A percentile compares a stretch with the other conserved stretches of the same genome.
Conservation (phyloP, 768 basidiomycete genomes). For the Termitomyces sp. region DNA sequence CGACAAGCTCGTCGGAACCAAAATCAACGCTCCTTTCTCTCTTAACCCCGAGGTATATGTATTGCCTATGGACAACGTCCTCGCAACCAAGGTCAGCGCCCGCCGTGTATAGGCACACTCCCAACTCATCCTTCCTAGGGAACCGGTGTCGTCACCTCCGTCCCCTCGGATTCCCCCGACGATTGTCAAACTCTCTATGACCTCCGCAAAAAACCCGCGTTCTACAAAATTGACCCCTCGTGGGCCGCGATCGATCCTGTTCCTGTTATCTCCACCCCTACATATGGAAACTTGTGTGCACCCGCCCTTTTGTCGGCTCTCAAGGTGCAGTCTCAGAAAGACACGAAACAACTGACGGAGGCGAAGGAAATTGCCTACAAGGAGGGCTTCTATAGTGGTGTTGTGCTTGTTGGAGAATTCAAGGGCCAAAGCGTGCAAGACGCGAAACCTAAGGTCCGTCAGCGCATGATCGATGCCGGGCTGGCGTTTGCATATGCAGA, state of each 20-base stretch:
- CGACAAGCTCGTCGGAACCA: slow-evolving; percentile 76
- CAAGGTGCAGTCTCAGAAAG: slow-evolving; percentile 95
- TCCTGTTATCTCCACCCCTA: slow-evolving; percentile 81
- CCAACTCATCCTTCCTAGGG: slow-evolving; percentile 41
- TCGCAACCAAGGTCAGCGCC: slow-evolving; percentile 75
- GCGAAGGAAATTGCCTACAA: slow-evolving; percentile 98
- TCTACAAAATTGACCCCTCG: slow-evolving; percentile 87
- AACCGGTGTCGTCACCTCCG: slow-evolving; percentile 96
- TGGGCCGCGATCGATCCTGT: slow-evolving; percentile 86
- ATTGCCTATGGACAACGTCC: slow-evolving; percentile 97
- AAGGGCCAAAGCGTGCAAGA: slow-evolving; percentile 86
- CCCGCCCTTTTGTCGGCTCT: slow-evolving; percentile 77
- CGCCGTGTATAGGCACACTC: not conserved
- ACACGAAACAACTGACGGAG: slow-evolving; percentile 86
- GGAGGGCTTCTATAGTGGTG: slow-evolving; percentile 95
- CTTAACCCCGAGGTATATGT: slow-evolving; percentile 87
- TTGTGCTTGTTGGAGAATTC: slow-evolving; percentile 88
- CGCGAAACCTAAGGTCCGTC: slow-evolving; percentile 85
- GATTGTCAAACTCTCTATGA: slow-evolving; percentile 89
- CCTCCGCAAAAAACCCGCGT: slow-evolving; percentile 92
- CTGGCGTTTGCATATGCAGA: slow-evolving; percentile 91
- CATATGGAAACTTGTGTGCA: slow-evolving; percentile 91
- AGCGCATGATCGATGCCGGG: slow-evolving; percentile 70
- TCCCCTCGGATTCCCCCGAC: slow-evolving; percentile 97
- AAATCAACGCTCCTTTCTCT: slow-evolving; percentile 82